Evolutionary conservation across 495 filamentous ascomycete genomes (phyloP), one percentile per base, ranked within the genome.

Genomic region (Margaritispora aquatica): DNA sequence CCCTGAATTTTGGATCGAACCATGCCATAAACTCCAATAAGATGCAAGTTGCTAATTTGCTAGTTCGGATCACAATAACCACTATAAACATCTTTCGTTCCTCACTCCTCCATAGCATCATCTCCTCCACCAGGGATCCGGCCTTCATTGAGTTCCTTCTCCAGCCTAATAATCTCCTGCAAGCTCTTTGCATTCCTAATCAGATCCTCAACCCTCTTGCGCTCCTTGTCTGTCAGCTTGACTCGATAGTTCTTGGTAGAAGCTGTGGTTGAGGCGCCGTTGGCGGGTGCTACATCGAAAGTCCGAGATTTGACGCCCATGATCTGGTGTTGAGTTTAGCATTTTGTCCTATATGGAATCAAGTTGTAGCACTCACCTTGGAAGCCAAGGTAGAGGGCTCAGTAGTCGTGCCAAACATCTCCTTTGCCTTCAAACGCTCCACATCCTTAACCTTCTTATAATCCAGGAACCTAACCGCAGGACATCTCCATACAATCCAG

Each of bases 401-500:
- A 41, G 86, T 79, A 1, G 69, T 63, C 0, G 85, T 90, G 54
- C 94, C 94, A 68, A 97, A 97, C 1, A 97, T 79, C 69, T 91
- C 85, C 34, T 72, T 77, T 0, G 92, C 91, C 61, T 81, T 78
- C 50, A 78, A 69, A 19, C 92, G 86, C 77, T 99, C 95, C 1
- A 76, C 84, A 50, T 92, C 83, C 69, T 90, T 95, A 27, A 97
- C 90, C 74, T 94, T 95, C 55, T 84, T 81, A 71, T 91, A 97
- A 75, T 99, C 95, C 48, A 99, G 79, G 76, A 96, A 96, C 34
- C 92, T 87, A 23, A 99, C 83, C 21, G 77, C 79, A 2, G 92
- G 91, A 65, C 85, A 86, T 48, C 86, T 82, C 88, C 88, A 97
- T 66, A 99, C 83, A 36, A 96, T 74, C 88, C 88, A 99, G 72